Evolutionary conservation across 2,329 filamentous ascomycete genomes (phyloP), one percentile per base, ranked within the genome.

Genomic region (Alternaria viburni): DNA sequence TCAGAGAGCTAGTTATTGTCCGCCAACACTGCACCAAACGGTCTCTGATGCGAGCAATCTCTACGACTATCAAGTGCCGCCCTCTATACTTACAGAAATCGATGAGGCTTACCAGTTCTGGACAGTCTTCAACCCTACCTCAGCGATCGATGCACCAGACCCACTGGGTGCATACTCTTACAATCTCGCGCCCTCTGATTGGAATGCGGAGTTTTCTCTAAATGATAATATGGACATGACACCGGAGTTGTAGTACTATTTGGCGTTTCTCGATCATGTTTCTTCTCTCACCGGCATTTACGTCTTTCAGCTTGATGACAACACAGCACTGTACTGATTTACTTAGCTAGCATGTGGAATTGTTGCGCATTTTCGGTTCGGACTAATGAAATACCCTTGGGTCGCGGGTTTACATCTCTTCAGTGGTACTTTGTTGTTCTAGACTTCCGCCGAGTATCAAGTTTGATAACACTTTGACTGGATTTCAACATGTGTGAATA

Each of bases 121-220:
- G 71, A 72, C 64, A 2, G 62, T 74, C 3, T 76, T 77, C 67
- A 75, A 78, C 28, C 69, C 76, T 6, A 73, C 72, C 6, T 73
- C 74, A 8, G 66, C 68, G 0, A 64, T 65, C 9, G 74, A 74
- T 45, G 49, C 64, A 3, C 57, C 65, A 7, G 75, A 78, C 9
- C 30, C 68, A 19, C 54, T 71, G 9, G 64, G 67, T 21, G 65
- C 69, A 6, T 68, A 62, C 59, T 49, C 68, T 19, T 76, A 74
- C 47, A 74, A 69, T 15, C 56, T 70, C n/a, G 73, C 73, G 8
- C 71, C 70, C 19, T 64, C 68, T 25, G 75, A 79, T 49, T 79
- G 75, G 76, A 75, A 75, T 26, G 66, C 69, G 6, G 77, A 79
- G 56, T 79, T 78, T 50, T 71, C 69, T 25, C 52, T 78, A 26